Percentiles rank a stretch among this genome's conserved stretches.
Evolutionary conservation across 2,329 filamentous ascomycete species (phyloP).

Genomic region (Monosporascus sp.): DNA sequence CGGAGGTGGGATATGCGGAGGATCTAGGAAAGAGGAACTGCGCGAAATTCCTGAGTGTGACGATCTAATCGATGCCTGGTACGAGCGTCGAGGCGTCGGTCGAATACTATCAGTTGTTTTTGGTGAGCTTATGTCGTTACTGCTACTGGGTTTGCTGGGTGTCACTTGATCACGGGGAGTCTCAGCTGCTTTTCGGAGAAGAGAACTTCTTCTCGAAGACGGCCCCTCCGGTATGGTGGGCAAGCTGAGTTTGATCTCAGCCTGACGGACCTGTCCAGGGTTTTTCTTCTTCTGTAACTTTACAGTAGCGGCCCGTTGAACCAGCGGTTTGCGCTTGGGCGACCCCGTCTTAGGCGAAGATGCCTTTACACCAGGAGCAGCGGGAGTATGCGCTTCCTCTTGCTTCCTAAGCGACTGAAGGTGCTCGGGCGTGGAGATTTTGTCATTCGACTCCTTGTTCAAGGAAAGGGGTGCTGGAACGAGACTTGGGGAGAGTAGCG

Average conservation of each 20-base stretch:
- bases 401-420: slow-evolving; percentile 32
- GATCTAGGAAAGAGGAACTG: slow-evolving; percentile 49
- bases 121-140: slow-evolving; percentile 36
- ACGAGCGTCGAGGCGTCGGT: slow-evolving; percentile 38
- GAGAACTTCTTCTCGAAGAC: slow-evolving; percentile 35
- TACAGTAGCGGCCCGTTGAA: slow-evolving; percentile 33
- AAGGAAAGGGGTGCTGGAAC: slow-evolving; percentile 21
- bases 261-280: slow-evolving; percentile 23
- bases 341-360: slow-evolving; percentile 8
- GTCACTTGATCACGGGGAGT: slow-evolving; percentile 11
- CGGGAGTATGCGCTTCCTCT: slow-evolving; percentile 30
- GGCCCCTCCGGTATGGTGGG: slow-evolving; percentile 48
- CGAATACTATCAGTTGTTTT: slow-evolving; percentile 37
- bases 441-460: slow-evolving; percentile 18
- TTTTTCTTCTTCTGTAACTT: slow-evolving; percentile 45
- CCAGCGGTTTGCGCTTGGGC: slow-evolving; percentile 18
- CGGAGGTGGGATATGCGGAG: slow-evolving; percentile 55
- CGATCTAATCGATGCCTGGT: slow-evolving; percentile 49
- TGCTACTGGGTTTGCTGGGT: slow-evolving; percentile 6
- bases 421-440: slow-evolving; percentile 30
- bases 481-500: slow-evolving; percentile 12
- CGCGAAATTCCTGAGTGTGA: slow-evolving; percentile 28
- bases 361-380: slow-evolving; percentile 6
- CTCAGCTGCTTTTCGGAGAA: slow-evolving; percentile 25
- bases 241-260: slow-evolving; percentile 34